phyloP scores from a whole-genome alignment of 441 rosid species.

The Bruguiera hainesii region DNA sequence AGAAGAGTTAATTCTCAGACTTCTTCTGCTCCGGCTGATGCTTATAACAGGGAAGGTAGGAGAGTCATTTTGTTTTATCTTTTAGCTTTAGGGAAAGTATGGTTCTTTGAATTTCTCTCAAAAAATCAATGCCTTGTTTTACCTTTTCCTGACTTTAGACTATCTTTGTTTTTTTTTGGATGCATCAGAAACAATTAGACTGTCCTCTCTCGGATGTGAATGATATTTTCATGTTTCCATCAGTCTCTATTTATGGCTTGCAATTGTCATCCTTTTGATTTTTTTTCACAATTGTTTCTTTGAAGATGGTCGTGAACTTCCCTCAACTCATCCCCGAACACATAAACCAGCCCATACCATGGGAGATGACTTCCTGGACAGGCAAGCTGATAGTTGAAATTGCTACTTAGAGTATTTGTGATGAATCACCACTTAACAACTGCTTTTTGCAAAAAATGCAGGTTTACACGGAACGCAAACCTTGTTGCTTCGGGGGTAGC shows the following conservation, averaged over 20 bases:
- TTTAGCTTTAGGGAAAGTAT: background rate
- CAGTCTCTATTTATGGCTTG: background rate
- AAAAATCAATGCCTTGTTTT: too few species aligned
- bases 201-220: too few species aligned
- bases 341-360: conserved; percentile 39
- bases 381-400: conserved; percentile 35
- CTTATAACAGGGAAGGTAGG: conserved; percentile 46
- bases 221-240: too few species aligned
- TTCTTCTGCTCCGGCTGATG: conserved; percentile 43
- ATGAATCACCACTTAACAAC: background rate
- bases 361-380: conserved; percentile 49
- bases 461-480: conserved; percentile 70
- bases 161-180: too few species aligned
- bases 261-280: background rate
- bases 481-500: conserved; percentile 78
- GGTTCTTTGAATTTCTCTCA: too few species aligned
- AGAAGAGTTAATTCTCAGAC: conserved; percentile 33
- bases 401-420: too few species aligned
- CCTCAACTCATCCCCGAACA: conserved; percentile 21
- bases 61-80: conserved; percentile 2
- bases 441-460: conserved; percentile 19
- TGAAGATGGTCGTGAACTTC: conserved; percentile 38
- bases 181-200: too few species aligned
- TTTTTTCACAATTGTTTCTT: background rate
- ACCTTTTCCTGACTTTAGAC: too few species aligned